Evolutionary conservation across 2,329 filamentous ascomycete genomes (phyloP), one percentile per base, ranked within the genome.

Genomic region (Talaromyces sp.): DNA sequence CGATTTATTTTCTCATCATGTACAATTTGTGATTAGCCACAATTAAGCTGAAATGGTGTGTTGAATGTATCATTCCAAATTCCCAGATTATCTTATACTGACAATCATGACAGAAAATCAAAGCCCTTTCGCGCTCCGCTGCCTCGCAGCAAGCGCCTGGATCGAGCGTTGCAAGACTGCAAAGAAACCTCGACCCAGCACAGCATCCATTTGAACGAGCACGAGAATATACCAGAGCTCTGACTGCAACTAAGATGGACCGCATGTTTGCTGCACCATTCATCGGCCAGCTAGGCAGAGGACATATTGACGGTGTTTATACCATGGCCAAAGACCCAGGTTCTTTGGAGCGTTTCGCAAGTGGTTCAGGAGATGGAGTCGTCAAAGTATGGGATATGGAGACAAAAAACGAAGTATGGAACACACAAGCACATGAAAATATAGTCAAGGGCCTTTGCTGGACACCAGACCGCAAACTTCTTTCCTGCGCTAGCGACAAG

Each of bases 281-380:
- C 74, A 81, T 99, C 53, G 91, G 86, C 0, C 92, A 97, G 77
- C 87, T 99, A 27, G 94, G 94, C 63, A 85, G 87, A 36, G 94
- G 95, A 22, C 95, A 99, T 79, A 91, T 97, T 64, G 95, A 99
- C 74, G 95, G 95, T 68, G 88, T 91, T 10, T 95, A 94, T 77
- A 87, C 87, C 40, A 87, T 95, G 77, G 89, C 90, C 67, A 93
- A 93, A 77, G 92, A 95, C 71, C 90, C 90, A 6, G 88, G 87
- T 70, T 89, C 88, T 7, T 79, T 94, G 29, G 86, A 92, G 71
- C 83, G 89, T 65, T 86, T 93, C 71, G 92, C 93, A 6, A 94
- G 91, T 73, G 93, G 91, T 51, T 92, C 90, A 70, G 93, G 93
- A 69, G 95, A 99, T 77, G 94, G 95, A 69, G 88, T 97, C 10